Evolutionary conservation across 129 eudicot species (phyloP).

Genomic region (Lonicera japonica): DNA sequence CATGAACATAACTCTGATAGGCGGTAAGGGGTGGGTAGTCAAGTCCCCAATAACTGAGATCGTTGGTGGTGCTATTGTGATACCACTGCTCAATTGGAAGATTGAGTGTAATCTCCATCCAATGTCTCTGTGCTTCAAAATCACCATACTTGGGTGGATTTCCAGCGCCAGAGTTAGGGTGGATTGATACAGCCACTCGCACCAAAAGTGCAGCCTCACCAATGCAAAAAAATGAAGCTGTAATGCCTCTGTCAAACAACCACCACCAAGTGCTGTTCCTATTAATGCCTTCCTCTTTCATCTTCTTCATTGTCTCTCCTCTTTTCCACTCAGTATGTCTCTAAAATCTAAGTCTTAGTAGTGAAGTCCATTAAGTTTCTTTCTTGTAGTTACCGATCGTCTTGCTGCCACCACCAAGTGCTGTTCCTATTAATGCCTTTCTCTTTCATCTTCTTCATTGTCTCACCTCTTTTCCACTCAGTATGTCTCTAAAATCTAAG

Average conservation of each 20-base stretch:
- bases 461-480: slow-evolving; percentile 36
- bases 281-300: slow-evolving; percentile 13
- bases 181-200: slow-evolving; percentile 64
- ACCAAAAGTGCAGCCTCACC: slow-evolving; percentile 62
- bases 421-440: slow-evolving; percentile 10
- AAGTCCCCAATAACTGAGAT: slow-evolving; percentile 93
- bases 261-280: slow-evolving; percentile 33
- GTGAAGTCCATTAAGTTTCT: background rate
- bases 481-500: background rate
- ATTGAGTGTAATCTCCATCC: slow-evolving; percentile 97
- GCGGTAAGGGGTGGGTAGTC: slow-evolving; percentile 98
- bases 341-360: background rate
- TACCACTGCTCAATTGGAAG: slow-evolving; percentile 76
- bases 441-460: slow-evolving; percentile 26
- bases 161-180: slow-evolving; percentile 80
- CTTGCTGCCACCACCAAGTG: slow-evolving; percentile 45
- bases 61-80: slow-evolving; percentile 65
- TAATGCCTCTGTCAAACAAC: slow-evolving; percentile 30
- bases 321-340: slow-evolving; percentile 28
- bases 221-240: slow-evolving; percentile 53
- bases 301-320: slow-evolving; percentile 31
- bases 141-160: slow-evolving; percentile 88
- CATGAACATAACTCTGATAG: slow-evolving; percentile 84
- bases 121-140: slow-evolving; percentile 96
- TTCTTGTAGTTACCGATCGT: too few relatives aligned